Evolutionary conservation across 1,284 basidiomycete species (phyloP).

Genomic region (Leccinum fuscescens): DNA sequence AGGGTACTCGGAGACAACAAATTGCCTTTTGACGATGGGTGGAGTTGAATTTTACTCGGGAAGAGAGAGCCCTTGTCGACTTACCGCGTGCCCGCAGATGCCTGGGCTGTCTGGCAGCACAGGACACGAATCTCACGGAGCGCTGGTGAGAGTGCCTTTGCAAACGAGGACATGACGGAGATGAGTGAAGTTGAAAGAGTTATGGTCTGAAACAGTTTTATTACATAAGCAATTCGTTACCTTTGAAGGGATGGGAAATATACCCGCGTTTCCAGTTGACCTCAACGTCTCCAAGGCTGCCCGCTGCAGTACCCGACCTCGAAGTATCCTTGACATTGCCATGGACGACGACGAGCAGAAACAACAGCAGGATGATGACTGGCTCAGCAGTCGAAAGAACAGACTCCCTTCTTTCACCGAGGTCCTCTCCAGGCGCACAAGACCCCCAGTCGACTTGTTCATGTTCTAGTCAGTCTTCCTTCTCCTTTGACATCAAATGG

Average conservation of each 20-base stretch:
- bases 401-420: slow-evolving; percentile 80
- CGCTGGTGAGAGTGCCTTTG: slow-evolving; percentile 78
- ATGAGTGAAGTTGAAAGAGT: slow-evolving; percentile 18
- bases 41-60: slow-evolving; percentile 9
- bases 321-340: slow-evolving; percentile 8
- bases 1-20: slow-evolving; percentile 80
- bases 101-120: slow-evolving; percentile 77
- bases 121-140: slow-evolving; percentile 86
- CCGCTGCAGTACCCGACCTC: slow-evolving; percentile 15
- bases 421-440: slow-evolving; percentile 82
- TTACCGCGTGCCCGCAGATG: slow-evolving; percentile 83
- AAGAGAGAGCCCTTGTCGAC: slow-evolving; percentile 23
- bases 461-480: slow-evolving; percentile 82
- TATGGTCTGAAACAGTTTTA: background rate
- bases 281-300: slow-evolving; percentile 13
- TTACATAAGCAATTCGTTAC: slow-evolving; percentile 1
- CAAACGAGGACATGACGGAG: slow-evolving; percentile 53
- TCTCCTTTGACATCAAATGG: background rate
- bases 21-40: slow-evolving; percentile 55
- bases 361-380: slow-evolving; percentile 66
- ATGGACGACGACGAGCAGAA: slow-evolving; percentile 63
- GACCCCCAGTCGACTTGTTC: slow-evolving; percentile 95
- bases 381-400: slow-evolving; percentile 63
- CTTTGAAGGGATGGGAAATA: slow-evolving; percentile 2
- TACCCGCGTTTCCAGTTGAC: slow-evolving; percentile 12